Evolutionary conservation across 2,329 filamentous ascomycete species (phyloP).

Genomic region (Alternaria novae-zelandiae): DNA sequence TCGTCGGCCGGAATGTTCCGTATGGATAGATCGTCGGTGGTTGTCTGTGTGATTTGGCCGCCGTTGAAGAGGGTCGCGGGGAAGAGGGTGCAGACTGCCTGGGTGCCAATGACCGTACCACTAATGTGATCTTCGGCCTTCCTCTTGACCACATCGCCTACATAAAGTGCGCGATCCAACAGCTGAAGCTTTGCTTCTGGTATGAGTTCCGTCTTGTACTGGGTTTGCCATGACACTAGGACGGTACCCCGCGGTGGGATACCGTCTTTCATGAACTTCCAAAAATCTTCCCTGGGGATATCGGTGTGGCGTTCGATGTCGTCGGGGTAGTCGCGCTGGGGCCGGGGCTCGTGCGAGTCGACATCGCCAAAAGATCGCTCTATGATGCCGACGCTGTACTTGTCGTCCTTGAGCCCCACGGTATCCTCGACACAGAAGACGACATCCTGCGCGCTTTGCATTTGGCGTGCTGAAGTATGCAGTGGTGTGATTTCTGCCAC

Average conservation of each 20-base stretch:
- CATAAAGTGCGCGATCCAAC: constrained; percentile 60
- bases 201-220: constrained; percentile 51
- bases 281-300: constrained; percentile 42
- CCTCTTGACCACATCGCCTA: constrained; percentile 63
- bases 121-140: constrained; percentile 57
- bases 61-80: constrained; percentile 37
- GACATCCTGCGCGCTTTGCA: constrained; percentile 24
- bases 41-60: constrained; percentile 26
- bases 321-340: constrained; percentile 47
- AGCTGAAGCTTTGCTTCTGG: constrained; percentile 55
- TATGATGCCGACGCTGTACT: constrained; percentile 52
- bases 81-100: constrained; percentile 55
- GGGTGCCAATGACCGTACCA: constrained; percentile 61
- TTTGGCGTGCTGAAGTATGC: neutral
- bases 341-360: constrained; percentile 55
- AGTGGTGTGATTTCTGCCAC: neutral
- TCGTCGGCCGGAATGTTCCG: constrained; percentile 54
- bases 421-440: constrained; percentile 52
- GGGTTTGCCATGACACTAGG: constrained; percentile 56
- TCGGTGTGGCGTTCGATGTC: constrained; percentile 46
- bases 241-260: constrained; percentile 61
- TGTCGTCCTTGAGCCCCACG: constrained; percentile 49
- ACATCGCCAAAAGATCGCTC: constrained; percentile 53
- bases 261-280: constrained; percentile 51
- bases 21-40: constrained; percentile 45